Evolutionary conservation across 139 green algal genomes (phyloP), one percentile per base, ranked within the genome.

Genomic region (Chlorella sp.): DNA sequence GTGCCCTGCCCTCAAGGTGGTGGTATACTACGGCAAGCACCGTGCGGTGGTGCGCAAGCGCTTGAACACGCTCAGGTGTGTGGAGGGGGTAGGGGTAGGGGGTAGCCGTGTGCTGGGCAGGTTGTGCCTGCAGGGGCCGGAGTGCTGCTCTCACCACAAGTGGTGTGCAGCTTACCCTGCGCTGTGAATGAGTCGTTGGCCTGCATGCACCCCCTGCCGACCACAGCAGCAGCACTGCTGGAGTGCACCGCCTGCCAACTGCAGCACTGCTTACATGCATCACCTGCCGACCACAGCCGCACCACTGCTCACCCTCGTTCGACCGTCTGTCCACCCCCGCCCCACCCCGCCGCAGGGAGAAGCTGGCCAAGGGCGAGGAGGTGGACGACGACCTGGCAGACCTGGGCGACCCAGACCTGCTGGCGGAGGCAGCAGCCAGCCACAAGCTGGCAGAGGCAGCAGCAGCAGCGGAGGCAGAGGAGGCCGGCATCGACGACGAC

Each of bases 11-110:
- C 88, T 97, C 17, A 90, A 87, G 30, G 90, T 80, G 60, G 63
- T 95, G 6, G 86, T 90, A 5, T 98, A 97, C 92, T 95, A 98
- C 87, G 96, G 96, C 64, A 90, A 90, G 39, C 87, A 93, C 57
- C 88, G 94, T 30, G 78, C 75, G 56, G 39, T 88, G 39, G 56
- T 95, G 34, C 88, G 93, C 25, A 82, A 91, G 38, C 65, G 89
- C 38, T 82, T 94, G 16, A 85, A 90, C 36, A 74, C 65, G 16
- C 64, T 83, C 26, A 80, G 75, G 78, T 92, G 78, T 64, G 76
- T 44, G 38, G n/a, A n/a, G n/a, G 70, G 79, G 17, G 30, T 56
- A 75, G 36, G 47, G 26, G 38, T n/a, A 28, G 73, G 44, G 47
- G 4, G 41, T 26, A 9, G 72, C 68, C 5, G 5, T 1, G 5